These are phyloP conservation scores for Coemansia sp. DNA, from an alignment of 192 early-diverging fungal genomes.

Conservation along the genomic window DNA sequence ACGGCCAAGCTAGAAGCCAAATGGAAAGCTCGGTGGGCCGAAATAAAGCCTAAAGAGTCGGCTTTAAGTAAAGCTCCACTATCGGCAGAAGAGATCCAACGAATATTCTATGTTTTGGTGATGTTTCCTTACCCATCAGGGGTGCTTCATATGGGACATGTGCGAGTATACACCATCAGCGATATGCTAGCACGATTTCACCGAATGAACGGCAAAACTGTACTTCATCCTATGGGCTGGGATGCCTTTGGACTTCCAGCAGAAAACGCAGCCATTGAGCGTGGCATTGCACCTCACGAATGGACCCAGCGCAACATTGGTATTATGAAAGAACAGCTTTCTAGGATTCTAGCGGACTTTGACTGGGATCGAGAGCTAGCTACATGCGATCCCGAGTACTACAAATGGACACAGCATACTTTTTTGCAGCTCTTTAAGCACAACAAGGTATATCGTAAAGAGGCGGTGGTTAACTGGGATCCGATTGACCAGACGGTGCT, in stretches of 20 bases:
- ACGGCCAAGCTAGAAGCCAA: slow-evolving; percentile 61
- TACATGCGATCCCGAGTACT: slow-evolving; percentile 85
- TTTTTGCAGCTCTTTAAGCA: slow-evolving; percentile 77
- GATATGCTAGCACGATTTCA: slow-evolving; percentile 80
- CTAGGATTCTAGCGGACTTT: slow-evolving; percentile 73
- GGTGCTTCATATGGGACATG: slow-evolving; percentile 91
- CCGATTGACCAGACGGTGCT: slow-evolving; percentile 92
- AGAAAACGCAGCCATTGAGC: slow-evolving; percentile 93
- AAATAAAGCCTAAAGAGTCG: slow-evolving; percentile 19
- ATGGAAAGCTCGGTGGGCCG: slow-evolving; percentile 55
- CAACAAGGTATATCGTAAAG: slow-evolving; percentile 83
- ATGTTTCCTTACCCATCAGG: slow-evolving; percentile 99
- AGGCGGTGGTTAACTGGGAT: slow-evolving; percentile 95
- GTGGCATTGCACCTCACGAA: slow-evolving; percentile 66
- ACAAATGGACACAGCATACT: slow-evolving; percentile 91
- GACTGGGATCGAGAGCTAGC: slow-evolving; percentile 90
- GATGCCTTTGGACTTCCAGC: slow-evolving; percentile 98
- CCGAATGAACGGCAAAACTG: slow-evolving; percentile 69
- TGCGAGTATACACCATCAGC: slow-evolving; percentile 93
- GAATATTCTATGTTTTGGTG: slow-evolving; percentile 75
- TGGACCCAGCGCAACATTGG: slow-evolving; percentile 87
- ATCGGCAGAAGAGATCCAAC: slow-evolving; percentile 36
- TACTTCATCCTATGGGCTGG: slow-evolving; percentile 95
- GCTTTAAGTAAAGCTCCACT: neutral
- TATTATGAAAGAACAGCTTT: slow-evolving; percentile 79